phyloP scores from a whole-genome alignment of 163 green algal genomes.

The Volvox carteri region DNA sequence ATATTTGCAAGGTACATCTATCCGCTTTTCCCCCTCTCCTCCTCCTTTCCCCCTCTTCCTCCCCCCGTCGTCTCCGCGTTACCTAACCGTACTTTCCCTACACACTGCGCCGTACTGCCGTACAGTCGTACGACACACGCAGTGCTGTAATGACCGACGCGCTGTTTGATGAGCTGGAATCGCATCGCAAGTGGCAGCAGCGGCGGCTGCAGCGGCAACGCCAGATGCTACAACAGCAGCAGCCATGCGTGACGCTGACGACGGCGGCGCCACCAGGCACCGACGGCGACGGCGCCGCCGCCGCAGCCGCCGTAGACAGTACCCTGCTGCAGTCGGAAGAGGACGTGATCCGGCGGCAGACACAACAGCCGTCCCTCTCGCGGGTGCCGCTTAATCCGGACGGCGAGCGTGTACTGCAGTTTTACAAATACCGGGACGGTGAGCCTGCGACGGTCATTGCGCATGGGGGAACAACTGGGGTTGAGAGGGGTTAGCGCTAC shows the following conservation, averaged over 20 bases:
- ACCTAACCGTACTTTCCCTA: too few species aligned
- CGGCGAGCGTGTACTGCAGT: background rate
- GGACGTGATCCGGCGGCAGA: background rate
- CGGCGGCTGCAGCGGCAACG: background rate
- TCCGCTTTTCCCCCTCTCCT: background rate
- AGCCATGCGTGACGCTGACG: background rate
- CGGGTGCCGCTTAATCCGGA: background rate
- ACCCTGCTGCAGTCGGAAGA: background rate
- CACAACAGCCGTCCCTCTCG: background rate
- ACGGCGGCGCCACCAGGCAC: background rate
- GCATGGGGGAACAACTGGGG: too few species aligned
- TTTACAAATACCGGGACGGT: background rate
- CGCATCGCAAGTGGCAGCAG: background rate
- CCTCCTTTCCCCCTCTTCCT: background rate
- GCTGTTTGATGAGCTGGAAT: slow-evolving; percentile 13
- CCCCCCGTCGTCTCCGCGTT: background rate
- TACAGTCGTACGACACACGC: slow-evolving; percentile 19
- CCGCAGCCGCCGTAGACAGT: background rate
- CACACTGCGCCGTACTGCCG: too few species aligned
- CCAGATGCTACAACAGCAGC: background rate
- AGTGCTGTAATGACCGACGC: background rate
- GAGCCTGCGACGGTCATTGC: too few species aligned
- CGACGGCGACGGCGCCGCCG: background rate
- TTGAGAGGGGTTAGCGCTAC: too few species aligned
- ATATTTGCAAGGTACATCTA: slow-evolving; percentile 26